A percentile compares a stretch with the other conserved stretches of the same genome.
phyloP scores from a whole-genome alignment of 495 filamentous ascomycete species.

The Aspergillus steynii region DNA sequence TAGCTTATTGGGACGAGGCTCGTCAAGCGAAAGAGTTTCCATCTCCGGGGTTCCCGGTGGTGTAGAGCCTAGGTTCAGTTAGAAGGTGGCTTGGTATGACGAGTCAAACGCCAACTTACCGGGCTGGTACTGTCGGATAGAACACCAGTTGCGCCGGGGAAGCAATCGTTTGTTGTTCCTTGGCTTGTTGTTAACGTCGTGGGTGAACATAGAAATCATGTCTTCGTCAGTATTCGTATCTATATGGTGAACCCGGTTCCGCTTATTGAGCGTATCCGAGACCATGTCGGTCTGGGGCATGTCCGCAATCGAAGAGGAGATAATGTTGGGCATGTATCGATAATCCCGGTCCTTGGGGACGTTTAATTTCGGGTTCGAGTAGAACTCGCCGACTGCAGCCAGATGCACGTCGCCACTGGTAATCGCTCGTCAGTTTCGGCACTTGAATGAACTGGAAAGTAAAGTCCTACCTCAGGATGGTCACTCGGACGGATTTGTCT shows the following conservation, averaged over 20 bases:
- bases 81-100: constrained; percentile 2
- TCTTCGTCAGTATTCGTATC: constrained; percentile 80
- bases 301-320: constrained; percentile 91
- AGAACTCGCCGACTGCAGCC: constrained; percentile 90
- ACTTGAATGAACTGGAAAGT: not conserved
- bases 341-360: constrained; percentile 83
- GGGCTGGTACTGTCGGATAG: constrained; percentile 78
- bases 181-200: constrained; percentile 83
- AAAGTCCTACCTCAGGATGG: constrained; percentile 67
- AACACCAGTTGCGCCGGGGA: constrained; percentile 90
- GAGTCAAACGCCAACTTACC: constrained; percentile 37
- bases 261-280: constrained; percentile 87
- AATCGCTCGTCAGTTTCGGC: constrained; percentile 5
- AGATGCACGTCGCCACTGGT: constrained; percentile 86
- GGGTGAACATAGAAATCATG: constrained; percentile 89
- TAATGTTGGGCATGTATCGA: constrained; percentile 88
- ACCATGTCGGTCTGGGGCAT: constrained; percentile 85
- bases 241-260: constrained; percentile 87
- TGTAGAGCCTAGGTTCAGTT: constrained; percentile 45
- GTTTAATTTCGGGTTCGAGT: constrained; percentile 77
- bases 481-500: constrained; percentile 88
- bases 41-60: constrained; percentile 62
- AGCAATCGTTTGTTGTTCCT: constrained; percentile 92
- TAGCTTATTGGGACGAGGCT: constrained; percentile 52
- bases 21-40: constrained; percentile 30